Base-by-base conservation (phyloP, 768 basidiomycete species). In the Kwoniella heveanensis region DNA sequence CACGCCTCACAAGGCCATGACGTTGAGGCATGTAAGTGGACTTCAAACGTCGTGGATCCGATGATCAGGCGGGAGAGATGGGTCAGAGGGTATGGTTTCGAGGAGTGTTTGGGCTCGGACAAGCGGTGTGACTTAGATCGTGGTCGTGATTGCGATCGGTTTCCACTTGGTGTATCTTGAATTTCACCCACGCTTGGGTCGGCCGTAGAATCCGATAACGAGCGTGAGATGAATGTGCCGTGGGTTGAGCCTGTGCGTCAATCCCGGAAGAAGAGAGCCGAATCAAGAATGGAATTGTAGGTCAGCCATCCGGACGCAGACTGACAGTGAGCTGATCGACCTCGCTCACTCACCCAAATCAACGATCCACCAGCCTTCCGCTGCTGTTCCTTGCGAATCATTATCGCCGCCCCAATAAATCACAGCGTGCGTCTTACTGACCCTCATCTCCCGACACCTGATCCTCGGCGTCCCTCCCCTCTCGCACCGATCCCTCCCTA, bases 261-360 rank as follows among this genome's bases (percentile, higher is more conserved):
- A 27, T 13, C 26, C 5, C 7, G 13, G 32, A 32, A 32, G 32
- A 32, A 32, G 32, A 32, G 32, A 32, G 13, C 13, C 32, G 32
- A 32, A n/a, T n/a, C n/a, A n/a, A n/a, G n/a, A n/a, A n/a, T n/a
- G n/a, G n/a, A n/a, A n/a, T n/a, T n/a, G n/a, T n/a, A n/a, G n/a
- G n/a, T n/a, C n/a, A n/a, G n/a, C n/a, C n/a, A n/a, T n/a, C n/a
- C n/a, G n/a, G n/a, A n/a, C n/a, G n/a, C n/a, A n/a, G n/a, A n/a
- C n/a, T n/a, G n/a, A n/a, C n/a, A n/a, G n/a, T n/a, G n/a, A n/a
- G n/a, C n/a, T n/a, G n/a, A n/a, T n/a, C n/a, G n/a, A n/a, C n/a
- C n/a, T n/a, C n/a, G n/a, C n/a, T n/a, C n/a, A n/a, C 76, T 48
- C 57, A 77, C 77, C 78, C 12, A 73, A 64, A 66, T 79, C 78